Percentiles rank a stretch among this genome's conserved stretches.
Conservation (phyloP, 2,329 filamentous ascomycete genomes). For the Arthrobotrys sphaeroides region DNA sequence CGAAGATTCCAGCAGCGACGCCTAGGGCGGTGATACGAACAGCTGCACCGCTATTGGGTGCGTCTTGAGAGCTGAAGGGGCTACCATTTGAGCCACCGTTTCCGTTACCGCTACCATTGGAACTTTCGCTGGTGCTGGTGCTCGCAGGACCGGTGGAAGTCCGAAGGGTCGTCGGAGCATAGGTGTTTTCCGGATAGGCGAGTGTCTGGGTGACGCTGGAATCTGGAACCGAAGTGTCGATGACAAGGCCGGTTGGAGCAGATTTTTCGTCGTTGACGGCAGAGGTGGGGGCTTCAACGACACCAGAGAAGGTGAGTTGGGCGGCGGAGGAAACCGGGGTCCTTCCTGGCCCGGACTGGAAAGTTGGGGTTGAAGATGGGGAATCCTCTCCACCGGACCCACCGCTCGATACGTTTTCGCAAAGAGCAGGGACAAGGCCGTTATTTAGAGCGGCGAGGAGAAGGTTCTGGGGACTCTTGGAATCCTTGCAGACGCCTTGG, state of each 20-base stretch:
- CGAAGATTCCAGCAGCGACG: conserved; percentile 28
- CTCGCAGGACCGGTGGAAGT: conserved; percentile 17
- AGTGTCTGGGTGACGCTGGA: conserved; percentile 11
- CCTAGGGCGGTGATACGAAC: conserved; percentile 22
- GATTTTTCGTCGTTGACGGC: not conserved
- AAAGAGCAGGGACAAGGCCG: conserved; percentile 35
- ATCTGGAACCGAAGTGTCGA: conserved; percentile 42
- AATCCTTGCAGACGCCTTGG: conserved; percentile 25
- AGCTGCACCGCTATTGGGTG: conserved; percentile 11
- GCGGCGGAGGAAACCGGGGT: conserved; percentile 1
- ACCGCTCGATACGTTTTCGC: conserved; percentile 2
- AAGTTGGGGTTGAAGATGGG: conserved; percentile 4
- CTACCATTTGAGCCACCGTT: conserved; percentile 35
- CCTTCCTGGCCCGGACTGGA: conserved; percentile 35
- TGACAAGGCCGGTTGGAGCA: conserved; percentile 38
- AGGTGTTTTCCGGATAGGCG: conserved; percentile 30
- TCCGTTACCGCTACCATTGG: not conserved
- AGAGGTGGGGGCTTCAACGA: conserved; percentile 22
- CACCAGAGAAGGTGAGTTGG: conserved; percentile 26
- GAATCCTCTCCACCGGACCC: not conserved
- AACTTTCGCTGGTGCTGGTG: conserved; percentile 3
- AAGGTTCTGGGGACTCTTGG: conserved; percentile 5
- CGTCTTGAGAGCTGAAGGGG: conserved; percentile 43
- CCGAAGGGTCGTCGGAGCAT: conserved; percentile 35
- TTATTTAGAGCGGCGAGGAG: conserved; percentile 31